Conservation (phyloP, 1,139 yeast species). For the Suhomyces atakaporum region DNA sequence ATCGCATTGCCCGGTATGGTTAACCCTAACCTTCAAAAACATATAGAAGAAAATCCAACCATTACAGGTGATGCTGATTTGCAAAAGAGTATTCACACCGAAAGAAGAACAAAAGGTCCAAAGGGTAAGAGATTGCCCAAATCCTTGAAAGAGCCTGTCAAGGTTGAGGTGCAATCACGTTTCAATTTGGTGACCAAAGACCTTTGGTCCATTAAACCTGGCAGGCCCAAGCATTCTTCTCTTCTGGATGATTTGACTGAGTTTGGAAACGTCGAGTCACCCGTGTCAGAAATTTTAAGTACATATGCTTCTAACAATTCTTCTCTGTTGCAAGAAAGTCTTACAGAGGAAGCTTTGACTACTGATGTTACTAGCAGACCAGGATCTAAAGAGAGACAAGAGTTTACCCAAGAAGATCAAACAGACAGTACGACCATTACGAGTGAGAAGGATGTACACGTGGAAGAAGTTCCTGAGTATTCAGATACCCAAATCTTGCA, state of each 20-base stretch:
- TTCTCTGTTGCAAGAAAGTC: too few relatives aligned
- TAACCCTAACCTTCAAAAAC: conserved; percentile 25
- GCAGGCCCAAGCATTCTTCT: too few relatives aligned
- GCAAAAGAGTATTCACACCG: conserved; percentile 1
- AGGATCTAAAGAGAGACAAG: too few relatives aligned
- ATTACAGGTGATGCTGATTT: background rate
- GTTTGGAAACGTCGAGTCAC: background rate
- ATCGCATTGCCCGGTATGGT: conserved; percentile 69
- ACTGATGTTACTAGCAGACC: too few relatives aligned
- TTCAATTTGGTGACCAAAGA: conserved; percentile 36
- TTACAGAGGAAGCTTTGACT: too few relatives aligned
- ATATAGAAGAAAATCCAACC: conserved; percentile 56
- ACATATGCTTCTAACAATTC: background rate
- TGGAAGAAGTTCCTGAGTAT: too few relatives aligned
- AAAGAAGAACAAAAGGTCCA: conserved; percentile 70
- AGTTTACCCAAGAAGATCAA: too few relatives aligned
- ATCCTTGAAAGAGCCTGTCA: conserved; percentile 49
- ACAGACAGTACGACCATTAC: too few relatives aligned
- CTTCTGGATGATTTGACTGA: background rate
- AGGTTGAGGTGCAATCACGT: conserved; percentile 31
- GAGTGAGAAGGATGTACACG: too few relatives aligned
- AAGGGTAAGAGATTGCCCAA: conserved; percentile 75
- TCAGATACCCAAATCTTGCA: too few relatives aligned
- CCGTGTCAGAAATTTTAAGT: background rate
- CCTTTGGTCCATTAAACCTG: conserved; percentile 42